Evolutionary conservation across 345 rosid species (phyloP), one percentile per base, ranked within the genome.

Genomic region (Erucastrum elatum): DNA sequence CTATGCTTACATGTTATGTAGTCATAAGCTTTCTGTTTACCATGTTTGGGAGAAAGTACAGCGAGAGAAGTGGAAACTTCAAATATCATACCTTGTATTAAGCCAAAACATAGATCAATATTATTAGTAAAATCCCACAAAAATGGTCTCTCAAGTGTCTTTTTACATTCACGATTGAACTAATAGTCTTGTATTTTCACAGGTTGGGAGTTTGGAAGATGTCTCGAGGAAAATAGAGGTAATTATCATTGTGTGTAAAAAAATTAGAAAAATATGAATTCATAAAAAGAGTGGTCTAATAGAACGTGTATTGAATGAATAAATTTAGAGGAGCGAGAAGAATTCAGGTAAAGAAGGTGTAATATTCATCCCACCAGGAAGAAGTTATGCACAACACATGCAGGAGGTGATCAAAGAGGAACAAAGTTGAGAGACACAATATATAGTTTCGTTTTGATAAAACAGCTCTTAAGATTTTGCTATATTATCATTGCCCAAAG

Each of bases 321-420:
- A 2, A 76, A 26, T 60, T 16, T 78, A 94, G 99, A 86, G 49
- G 77, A 92, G 89, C 82, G 96, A 91, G 89, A 87, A 84, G 86
- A 91, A 91, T 83, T 90, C 94, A 0, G 98, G 96, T n/a, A 93
- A 98, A 98, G 99, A 88, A 66, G 98, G 93, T 87, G 81, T 92
- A 65, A 88, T 93, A 70, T 95, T 95, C 82, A 86, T 93, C 82
- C 97, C 99, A 68, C 99, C 99, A 3, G 98, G 99, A 80, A 89
- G 92, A 87, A 92, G 89, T 75, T 90, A 87, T 62, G 81, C 89
- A 51, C 97, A 92, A 80, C 99, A 95, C 88, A 85, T 92, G 81
- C 93, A 91, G 51, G 94, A 91, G 61, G 84, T 88, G 75, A 44
- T 60, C 8, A 60, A 76, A 73, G 82, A 80, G 27, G 53, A 62